Base-by-base conservation (phyloP, 176 grass and related monocot genomes). In the Alopecurus myosuroides region DNA sequence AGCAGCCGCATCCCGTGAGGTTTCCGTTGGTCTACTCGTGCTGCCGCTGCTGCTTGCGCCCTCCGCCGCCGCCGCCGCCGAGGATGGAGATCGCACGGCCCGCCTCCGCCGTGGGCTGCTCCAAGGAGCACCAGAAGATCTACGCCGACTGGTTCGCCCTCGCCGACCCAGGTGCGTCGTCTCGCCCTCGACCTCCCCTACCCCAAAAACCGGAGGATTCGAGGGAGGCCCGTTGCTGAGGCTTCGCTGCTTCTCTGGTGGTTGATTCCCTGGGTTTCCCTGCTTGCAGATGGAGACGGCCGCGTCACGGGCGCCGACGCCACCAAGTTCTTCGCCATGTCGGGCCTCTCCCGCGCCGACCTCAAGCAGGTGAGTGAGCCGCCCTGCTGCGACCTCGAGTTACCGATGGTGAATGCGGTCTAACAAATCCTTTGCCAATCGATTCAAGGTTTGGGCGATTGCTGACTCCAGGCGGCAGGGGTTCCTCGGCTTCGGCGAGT, bases 401-500 rank as follows among this genome's bases (percentile, higher is more conserved):
- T 12, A 36, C 51, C 28, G 51, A 39, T 31, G 6, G 0, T 51
- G 51, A 6, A 22, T 33, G 18, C 4, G 13, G 11, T 2, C 52
- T 40, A 28, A 39, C 11, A 22, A 49, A 15, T 71, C 36, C 35
- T 58, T 12, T 25, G 18, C 9, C 11, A 22, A 61, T 35, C 35
- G 52, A 25, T 61, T 10, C 52, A 90, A 98, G 96, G 93, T 95
- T 2, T 98, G 96, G 96, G 96, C 93, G 9, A 89, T 98, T 71
- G 83, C 85, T 4, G 96, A 95, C 84, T 81, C 91, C 80, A 98
- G 90, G 81, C 87, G 95, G 40, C 96, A 98, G 85, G 96, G 96
- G 77, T 98, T 63, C 84, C 87, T 98, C 53, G 93, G 96, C 13
- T 86, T 98, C 41, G 79, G 40, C 20, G 96, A 98, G 88, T 98